Evolutionary conservation across 1,139 yeast genomes (phyloP).

Genomic region (Kluyveromyces sp.): DNA sequence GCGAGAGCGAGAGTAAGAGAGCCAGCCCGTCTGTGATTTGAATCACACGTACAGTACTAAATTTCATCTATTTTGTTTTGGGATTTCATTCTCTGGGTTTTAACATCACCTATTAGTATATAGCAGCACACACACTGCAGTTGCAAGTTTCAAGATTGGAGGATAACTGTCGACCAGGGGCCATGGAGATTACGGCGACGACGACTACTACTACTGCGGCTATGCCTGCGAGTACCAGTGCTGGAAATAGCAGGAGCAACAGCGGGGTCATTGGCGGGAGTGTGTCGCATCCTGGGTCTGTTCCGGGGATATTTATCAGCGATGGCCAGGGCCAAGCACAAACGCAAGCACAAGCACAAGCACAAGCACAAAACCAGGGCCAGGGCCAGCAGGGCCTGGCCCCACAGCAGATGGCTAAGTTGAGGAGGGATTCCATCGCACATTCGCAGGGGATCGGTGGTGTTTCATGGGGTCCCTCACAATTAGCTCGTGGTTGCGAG

Average conservation of each 20-base stretch:
- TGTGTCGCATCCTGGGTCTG: not conserved
- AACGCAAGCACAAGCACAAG: conserved; percentile 4
- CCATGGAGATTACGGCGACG: not conserved
- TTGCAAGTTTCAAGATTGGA: no score
- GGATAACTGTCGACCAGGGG: no score
- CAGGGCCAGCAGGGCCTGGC: conserved; percentile 9
- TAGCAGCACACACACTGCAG: no score
- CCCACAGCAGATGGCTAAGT: conserved; percentile 34
- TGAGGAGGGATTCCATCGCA: conserved; percentile 83
- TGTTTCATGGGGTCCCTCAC: conserved; percentile 93
- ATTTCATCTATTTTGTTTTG: no score
- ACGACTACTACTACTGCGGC: conserved; percentile 6
- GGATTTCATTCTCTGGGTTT: no score
- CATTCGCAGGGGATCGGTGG: conserved; percentile 98
- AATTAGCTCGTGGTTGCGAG: conserved; percentile 92
- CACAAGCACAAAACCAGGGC: conserved; percentile 6
- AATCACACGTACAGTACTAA: no score
- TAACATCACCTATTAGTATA: no score
- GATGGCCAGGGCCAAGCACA: not conserved
- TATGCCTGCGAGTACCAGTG: conserved; percentile 1
- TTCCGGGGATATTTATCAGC: conserved; percentile 4
- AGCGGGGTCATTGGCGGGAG: no score
- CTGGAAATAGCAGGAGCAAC: not conserved
- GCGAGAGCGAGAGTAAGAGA: no score
- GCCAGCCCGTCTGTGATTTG: no score